These are phyloP conservation scores for Hyphopichia wangnamkhiaoensis DNA, from an alignment of 1,139 yeast genomes.

Conservation along the genomic window DNA sequence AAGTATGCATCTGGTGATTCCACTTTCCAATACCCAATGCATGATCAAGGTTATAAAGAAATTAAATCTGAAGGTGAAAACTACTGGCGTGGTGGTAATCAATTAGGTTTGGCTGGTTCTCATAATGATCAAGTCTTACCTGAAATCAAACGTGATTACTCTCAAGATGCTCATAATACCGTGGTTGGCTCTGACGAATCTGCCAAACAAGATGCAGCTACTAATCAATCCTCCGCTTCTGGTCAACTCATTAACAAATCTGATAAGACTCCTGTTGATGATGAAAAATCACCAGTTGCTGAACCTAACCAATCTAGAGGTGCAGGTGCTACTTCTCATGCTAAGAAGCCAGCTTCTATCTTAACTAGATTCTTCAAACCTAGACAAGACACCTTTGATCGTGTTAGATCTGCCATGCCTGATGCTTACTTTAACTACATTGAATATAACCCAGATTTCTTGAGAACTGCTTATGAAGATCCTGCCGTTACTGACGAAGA, in stretches of 20 bases:
- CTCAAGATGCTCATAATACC: constrained; percentile 7
- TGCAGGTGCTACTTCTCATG: constrained; percentile 7
- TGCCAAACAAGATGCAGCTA: constrained; percentile 16
- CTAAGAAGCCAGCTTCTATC: constrained; percentile 26
- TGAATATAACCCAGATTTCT: constrained; percentile 43
- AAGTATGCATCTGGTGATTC: constrained; percentile 57
- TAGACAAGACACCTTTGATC: constrained; percentile 39
- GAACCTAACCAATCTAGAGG: constrained; percentile 3
- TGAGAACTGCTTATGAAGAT: constrained; percentile 60
- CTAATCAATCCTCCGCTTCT: constrained; percentile 18
- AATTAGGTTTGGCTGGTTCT: constrained; percentile 33
- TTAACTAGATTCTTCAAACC: constrained; percentile 44
- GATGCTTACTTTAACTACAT: constrained; percentile 42
- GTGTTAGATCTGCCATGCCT: constrained; percentile 41
- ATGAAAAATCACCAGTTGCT: constrained; percentile 2
- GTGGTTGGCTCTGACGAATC: constrained; percentile 18
- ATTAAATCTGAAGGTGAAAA: constrained; percentile 54
- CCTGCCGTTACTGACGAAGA: constrained; percentile 63
- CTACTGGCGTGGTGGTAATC: constrained; percentile 50
- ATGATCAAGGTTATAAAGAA: constrained; percentile 66
- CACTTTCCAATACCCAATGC: constrained; percentile 49
- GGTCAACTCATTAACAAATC: constrained; percentile 6
- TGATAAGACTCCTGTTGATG: constrained; percentile 5
- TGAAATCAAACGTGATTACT: constrained; percentile 4
- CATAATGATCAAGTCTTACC: constrained; percentile 30